Percentiles rank a stretch among this genome's conserved stretches.
Conservation (phyloP, 805 yeast genomes). For the Teunomyces gatunensis region DNA sequence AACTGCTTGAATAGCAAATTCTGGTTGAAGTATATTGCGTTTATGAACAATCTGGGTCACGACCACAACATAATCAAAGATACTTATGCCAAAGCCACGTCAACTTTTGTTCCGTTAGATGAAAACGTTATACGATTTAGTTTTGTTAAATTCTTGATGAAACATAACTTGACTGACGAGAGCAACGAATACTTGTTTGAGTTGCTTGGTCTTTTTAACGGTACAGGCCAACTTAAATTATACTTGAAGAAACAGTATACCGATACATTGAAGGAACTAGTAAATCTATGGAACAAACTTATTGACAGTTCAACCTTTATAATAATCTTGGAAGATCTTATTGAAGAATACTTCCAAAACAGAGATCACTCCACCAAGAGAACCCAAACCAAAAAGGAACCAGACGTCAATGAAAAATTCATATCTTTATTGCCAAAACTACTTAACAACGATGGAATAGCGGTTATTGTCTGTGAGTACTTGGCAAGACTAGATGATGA, state of each 20-base stretch:
- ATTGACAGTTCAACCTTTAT: background rate
- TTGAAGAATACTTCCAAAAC: slow-evolving; percentile 10
- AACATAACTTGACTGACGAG: slow-evolving; percentile 14
- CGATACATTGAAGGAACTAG: slow-evolving; percentile 12
- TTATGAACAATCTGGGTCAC: slow-evolving; percentile 37
- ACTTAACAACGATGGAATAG: slow-evolving; percentile 41
- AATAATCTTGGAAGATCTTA: slow-evolving; percentile 13
- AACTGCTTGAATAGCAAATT: slow-evolving; percentile 55
- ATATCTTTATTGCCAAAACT: slow-evolving; percentile 22
- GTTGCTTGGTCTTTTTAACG: slow-evolving; percentile 23
- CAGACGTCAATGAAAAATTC: slow-evolving; percentile 2
- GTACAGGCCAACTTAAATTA: slow-evolving; percentile 7
- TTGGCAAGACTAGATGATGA: slow-evolving; percentile 13
- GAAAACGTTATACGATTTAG: slow-evolving; percentile 21
- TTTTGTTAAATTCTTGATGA: slow-evolving; percentile 23
- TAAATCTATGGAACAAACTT: slow-evolving; percentile 9
- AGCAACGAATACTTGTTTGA: slow-evolving; percentile 29
- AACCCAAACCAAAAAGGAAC: slow-evolving; percentile 7
- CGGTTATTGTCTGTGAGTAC: slow-evolving; percentile 34
- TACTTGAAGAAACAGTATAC: slow-evolving; percentile 20
- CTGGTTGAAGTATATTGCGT: slow-evolving; percentile 69
- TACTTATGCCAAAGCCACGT: slow-evolving; percentile 52
- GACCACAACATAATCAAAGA: slow-evolving; percentile 30
- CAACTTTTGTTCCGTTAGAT: slow-evolving; percentile 35
- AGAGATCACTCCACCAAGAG: slow-evolving; percentile 15